These are phyloP conservation scores for Penicillium silybi DNA, from an alignment of 495 filamentous ascomycete species.

Conservation along the genomic window DNA sequence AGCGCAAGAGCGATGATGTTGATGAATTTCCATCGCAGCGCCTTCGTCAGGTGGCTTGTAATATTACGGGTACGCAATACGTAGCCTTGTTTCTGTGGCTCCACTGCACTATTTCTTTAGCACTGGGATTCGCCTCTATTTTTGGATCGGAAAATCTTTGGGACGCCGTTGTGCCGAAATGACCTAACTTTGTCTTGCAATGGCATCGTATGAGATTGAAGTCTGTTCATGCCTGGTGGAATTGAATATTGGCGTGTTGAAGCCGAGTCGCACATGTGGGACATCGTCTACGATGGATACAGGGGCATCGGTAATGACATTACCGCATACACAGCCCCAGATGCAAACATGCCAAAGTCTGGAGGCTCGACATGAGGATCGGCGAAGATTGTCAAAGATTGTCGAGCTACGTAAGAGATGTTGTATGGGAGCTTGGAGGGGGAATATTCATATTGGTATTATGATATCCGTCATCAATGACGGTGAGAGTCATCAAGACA, in stretches of 20 bases:
- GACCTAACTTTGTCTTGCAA: neutral
- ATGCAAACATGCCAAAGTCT: conserved; percentile 15
- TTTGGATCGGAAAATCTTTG: conserved; percentile 12
- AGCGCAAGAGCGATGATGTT: conserved; percentile 14
- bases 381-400: neutral
- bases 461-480: conserved; percentile 14
- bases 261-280: neutral
- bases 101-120: conserved; percentile 13
- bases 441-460: conserved; percentile 2
- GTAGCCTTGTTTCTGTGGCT: conserved; percentile 3
- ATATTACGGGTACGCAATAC: conserved; percentile 15
- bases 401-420: neutral
- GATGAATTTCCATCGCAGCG: conserved; percentile 17
- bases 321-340: conserved; percentile 10
- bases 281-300: neutral
- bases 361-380: conserved; percentile 12
- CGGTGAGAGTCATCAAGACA: conserved; percentile 6
- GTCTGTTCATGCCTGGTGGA: neutral
- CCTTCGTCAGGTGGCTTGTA: conserved; percentile 28
- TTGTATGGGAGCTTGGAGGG: neutral
- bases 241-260: neutral
- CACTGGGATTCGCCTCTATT: conserved; percentile 12
- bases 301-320: conserved; percentile 3
- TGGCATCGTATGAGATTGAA: neutral
- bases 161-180: conserved; percentile 1